Base-by-base conservation (phyloP, 2,329 filamentous ascomycete species). In the Fusarium bulbicola region DNA sequence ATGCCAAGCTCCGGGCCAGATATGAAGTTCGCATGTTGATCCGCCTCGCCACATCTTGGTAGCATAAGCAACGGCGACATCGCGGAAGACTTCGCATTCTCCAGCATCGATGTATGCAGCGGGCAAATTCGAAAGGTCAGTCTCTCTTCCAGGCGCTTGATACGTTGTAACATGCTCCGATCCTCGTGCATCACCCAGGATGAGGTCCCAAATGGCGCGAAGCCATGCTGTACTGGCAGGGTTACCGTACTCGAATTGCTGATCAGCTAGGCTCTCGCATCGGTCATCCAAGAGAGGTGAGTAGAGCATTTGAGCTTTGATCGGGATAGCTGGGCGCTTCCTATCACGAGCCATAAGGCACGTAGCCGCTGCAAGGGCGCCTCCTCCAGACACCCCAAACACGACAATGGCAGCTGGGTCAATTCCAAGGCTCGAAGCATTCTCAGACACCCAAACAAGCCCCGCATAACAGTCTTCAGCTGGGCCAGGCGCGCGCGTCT, bases 281-380 rank as follows among this genome's bases (percentile, higher is more conserved):
- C 63, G 24, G 4, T 66, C 63, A 42, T 66, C 63, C 6, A 66
- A 37, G 4, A 66, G 42, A 21, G 63, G 63, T 0, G 40, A 66
- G 21, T 65, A 65, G 1, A 66, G 60, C 61, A 66, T 65, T 37
- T 66, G 63, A 20, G 49, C 63, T 40, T 65, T 65, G 18, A 58
- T 36, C 1, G 62, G 59, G 10, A 40, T 24, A 5, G 21, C 21
- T 16, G 47, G 60, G 8, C 28, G 26, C 26, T 58, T 49, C 15
- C 42, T 57, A 15, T 66, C 63, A 3, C 63, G 30, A 13, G 63
- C 63, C 60, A 66, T 65, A 9, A 66, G 63, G 6, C 60, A 65
- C 11, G 61, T 49, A 13, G 40, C 42, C 14, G 63, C 63, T 32
- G 63, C 63, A 7, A 66, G 40, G 11, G 60, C 63, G 2, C 40